A percentile compares a stretch with the other conserved stretches of the same genome.
phyloP scores from a whole-genome alignment of 768 basidiomycete genomes.

The Myochromella boudieri region DNA sequence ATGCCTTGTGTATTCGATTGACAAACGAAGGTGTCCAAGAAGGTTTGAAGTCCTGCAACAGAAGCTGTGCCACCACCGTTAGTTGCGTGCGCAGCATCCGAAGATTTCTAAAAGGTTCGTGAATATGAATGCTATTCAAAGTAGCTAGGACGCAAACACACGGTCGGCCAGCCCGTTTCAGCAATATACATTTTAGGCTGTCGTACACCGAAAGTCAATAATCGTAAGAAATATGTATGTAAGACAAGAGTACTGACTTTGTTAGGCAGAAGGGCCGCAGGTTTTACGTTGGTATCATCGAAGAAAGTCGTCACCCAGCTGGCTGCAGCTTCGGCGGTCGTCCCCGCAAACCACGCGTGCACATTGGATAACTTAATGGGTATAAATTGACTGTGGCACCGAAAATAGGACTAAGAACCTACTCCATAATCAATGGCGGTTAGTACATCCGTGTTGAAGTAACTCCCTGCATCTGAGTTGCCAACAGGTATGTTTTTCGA shows the following conservation, averaged over 20 bases:
- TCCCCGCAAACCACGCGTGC: constrained; percentile 93
- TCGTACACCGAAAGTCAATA: not conserved
- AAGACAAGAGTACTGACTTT: constrained; percentile 28
- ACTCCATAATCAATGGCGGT: constrained; percentile 67
- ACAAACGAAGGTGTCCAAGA: constrained; percentile 89
- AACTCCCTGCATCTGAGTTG: constrained; percentile 83
- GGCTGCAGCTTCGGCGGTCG: constrained; percentile 68
- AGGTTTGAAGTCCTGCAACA: constrained; percentile 63
- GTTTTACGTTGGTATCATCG: constrained; percentile 58
- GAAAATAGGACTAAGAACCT: constrained; percentile 23
- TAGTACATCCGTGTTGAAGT: constrained; percentile 72
- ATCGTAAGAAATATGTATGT: constrained; percentile 1
- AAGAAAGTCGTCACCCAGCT: constrained; percentile 85
- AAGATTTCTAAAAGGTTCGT: constrained; percentile 45
- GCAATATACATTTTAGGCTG: constrained; percentile 84
- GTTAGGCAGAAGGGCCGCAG: constrained; percentile 63
- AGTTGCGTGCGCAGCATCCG: constrained; percentile 49
- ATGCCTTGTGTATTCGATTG: constrained; percentile 75
- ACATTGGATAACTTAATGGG: constrained; percentile 76
- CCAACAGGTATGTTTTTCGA: constrained; percentile 70
- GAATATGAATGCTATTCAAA: not conserved
- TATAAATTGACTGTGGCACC: not conserved
- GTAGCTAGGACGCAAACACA: constrained; percentile 22
- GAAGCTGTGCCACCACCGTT: constrained; percentile 72
- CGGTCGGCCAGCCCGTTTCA: constrained; percentile 84